Conservation (phyloP, 2,329 filamentous ascomycete species). For the Hirsutella rhossiliensis region DNA sequence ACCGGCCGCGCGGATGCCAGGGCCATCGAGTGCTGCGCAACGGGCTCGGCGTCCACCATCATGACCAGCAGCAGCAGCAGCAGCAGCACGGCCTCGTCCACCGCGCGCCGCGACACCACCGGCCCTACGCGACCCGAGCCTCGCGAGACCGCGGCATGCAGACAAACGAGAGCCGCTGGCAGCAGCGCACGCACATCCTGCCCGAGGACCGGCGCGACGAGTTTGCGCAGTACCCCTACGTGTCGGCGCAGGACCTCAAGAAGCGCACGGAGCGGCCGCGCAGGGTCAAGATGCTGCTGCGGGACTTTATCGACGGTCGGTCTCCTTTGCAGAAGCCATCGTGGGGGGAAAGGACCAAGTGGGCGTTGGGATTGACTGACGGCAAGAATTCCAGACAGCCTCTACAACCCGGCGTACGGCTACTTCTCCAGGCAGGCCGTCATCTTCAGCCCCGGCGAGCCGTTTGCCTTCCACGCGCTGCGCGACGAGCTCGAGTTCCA, state of each 20-base stretch:
- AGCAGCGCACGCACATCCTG: slow-evolving; percentile 67
- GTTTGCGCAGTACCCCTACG: slow-evolving; percentile 68
- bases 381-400: slow-evolving; percentile 60
- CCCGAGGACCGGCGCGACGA: slow-evolving; percentile 69
- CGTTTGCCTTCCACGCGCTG: slow-evolving; percentile 76
- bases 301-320: slow-evolving; percentile 93
- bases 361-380: too few species aligned
- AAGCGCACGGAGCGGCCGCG: slow-evolving; percentile 62
- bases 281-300: slow-evolving; percentile 89
- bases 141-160: slow-evolving; percentile 27
- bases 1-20: slow-evolving; percentile 29
- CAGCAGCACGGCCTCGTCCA: not conserved
- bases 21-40: slow-evolving; percentile 5
- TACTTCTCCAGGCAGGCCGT: slow-evolving; percentile 96
- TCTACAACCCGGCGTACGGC: slow-evolving; percentile 90
- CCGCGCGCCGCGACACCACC: slow-evolving; percentile 2
- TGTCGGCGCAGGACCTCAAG: slow-evolving; percentile 72
- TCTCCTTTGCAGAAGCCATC: too few species aligned
- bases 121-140: slow-evolving; percentile 16
- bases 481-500: slow-evolving; percentile 82
- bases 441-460: slow-evolving; percentile 85
- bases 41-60: not conserved
- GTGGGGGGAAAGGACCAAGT: too few species aligned
- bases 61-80: not conserved
- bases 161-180: slow-evolving; percentile 64